Base-by-base conservation (phyloP, 352 stramenopile genomes). In the Pythium angustatum region DNA sequence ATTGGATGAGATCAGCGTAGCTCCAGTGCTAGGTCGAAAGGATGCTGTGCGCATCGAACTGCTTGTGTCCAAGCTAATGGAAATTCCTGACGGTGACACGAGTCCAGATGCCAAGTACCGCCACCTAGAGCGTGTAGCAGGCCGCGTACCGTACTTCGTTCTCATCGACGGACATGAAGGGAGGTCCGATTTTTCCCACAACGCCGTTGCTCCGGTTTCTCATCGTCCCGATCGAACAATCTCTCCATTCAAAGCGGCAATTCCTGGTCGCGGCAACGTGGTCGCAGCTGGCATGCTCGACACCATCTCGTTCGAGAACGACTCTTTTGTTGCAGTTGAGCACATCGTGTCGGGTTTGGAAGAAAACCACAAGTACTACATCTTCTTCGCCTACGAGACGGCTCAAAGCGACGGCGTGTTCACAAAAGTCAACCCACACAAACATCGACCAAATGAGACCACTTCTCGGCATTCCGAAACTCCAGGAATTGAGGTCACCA, bases 331-430 rank as follows among this genome's bases (percentile, higher is more conserved):
- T 5, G 47, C 30, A 10, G 64, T 91, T 19, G 56, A 76, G 10
- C 78, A 75, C 19, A 66, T 71, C 3, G 59, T 93, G 3, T 21
- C 68, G n/a, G 62, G 69, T 0, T 62, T 94, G 1, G 40, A 64
- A 2, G 53, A 75, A 1, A 86, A 93, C 26, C 65, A 74, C 15
- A 56, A 62, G 17, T 92, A 94, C 64, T 72, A 76, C 30, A 69
- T 90, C 27, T 94, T 88, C 62, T 89, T 93, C 33, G 79, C 82
- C 2, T 90, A 90, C 50, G 86, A 94, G 48, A 91, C 83, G 2
- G 77, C 75, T 21, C 43, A 52, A 11, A 92, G 84, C 36, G 67
- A 81, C 38, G 84, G 86, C 5, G 79, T 94, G 1, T 92, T 91
- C 57, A 89, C 86, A 1, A 59, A 52, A 8, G 68, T 91, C 2